A percentile compares a stretch with the other conserved stretches of the same genome.
These are phyloP conservation scores for Oidiodendron maius DNA, from an alignment of 495 filamentous ascomycete species.

Conservation along the genomic window DNA sequence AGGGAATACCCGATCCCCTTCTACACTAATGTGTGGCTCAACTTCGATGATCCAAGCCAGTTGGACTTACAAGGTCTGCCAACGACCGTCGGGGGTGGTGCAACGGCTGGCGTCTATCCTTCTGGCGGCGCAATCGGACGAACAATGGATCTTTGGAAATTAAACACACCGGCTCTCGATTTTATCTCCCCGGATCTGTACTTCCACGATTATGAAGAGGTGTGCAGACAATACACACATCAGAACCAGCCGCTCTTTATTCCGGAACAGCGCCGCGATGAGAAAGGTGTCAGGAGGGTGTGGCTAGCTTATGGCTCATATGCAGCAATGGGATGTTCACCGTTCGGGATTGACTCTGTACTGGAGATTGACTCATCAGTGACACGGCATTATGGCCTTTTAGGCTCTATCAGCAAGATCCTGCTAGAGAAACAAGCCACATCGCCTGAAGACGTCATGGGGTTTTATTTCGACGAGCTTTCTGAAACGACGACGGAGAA, in stretches of 20 bases:
- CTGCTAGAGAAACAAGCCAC: constrained; percentile 34
- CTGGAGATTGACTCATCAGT: constrained; percentile 21
- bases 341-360: constrained; percentile 42
- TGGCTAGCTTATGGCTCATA: constrained; percentile 38
- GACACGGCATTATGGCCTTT: constrained; percentile 34
- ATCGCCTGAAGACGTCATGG: constrained; percentile 27
- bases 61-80: constrained; percentile 21
- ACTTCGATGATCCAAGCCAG: constrained; percentile 27
- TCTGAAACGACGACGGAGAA: constrained; percentile 20
- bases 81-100: constrained; percentile 39
- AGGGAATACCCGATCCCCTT: constrained; percentile 36
- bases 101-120: constrained; percentile 37
- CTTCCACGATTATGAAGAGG: constrained; percentile 35
- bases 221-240: constrained; percentile 36
- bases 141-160: constrained; percentile 40
- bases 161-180: constrained; percentile 32
- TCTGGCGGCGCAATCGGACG: constrained; percentile 34
- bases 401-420: constrained; percentile 28
- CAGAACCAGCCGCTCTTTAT: constrained; percentile 43
- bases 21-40: constrained; percentile 45
- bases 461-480: constrained; percentile 43
- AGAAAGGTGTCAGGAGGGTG: constrained; percentile 37
- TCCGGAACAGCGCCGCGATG: constrained; percentile 43
- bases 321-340: constrained; percentile 32
- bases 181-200: constrained; percentile 45